A percentile compares a stretch with the other conserved stretches of the same genome.
phyloP scores from a whole-genome alignment of 805 yeast species.

The Candida yuanshanica region DNA sequence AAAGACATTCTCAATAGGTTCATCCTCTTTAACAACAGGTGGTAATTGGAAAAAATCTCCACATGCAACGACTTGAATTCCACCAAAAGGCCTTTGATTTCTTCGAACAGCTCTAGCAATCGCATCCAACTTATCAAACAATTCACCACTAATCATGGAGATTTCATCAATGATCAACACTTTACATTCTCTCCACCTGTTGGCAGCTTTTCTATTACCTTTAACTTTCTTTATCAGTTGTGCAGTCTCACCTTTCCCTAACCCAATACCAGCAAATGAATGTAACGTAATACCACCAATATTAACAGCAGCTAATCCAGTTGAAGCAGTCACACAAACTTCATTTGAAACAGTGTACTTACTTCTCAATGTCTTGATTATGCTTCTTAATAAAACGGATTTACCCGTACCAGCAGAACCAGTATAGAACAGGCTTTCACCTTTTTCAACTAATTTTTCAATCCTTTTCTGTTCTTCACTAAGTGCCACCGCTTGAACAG shows the following conservation, averaged over 20 bases:
- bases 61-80: slow-evolving; percentile 67
- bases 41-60: slow-evolving; percentile 85
- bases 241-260: slow-evolving; percentile 51
- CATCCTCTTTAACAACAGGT: slow-evolving; percentile 46
- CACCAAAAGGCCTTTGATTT: slow-evolving; percentile 62
- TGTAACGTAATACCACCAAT: slow-evolving; percentile 77
- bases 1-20: slow-evolving; percentile 33
- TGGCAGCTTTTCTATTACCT: slow-evolving; percentile 41
- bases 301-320: slow-evolving; percentile 80
- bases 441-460: slow-evolving; percentile 55
- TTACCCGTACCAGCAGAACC: slow-evolving; percentile 99
- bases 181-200: slow-evolving; percentile 49
- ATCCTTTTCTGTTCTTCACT: slow-evolving; percentile 64
- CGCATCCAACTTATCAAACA: slow-evolving; percentile 57
- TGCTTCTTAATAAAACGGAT: slow-evolving; percentile 68
- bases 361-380: slow-evolving; percentile 47
- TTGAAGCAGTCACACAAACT: slow-evolving; percentile 78
- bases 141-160: slow-evolving; percentile 70
- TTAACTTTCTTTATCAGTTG: slow-evolving; percentile 46
- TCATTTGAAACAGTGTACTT: slow-evolving; percentile 40
- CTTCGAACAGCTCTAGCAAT: slow-evolving; percentile 50
- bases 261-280: slow-evolving; percentile 72
- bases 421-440: slow-evolving; percentile 78
- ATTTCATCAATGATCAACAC: slow-evolving; percentile 74
- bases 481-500: slow-evolving; percentile 28